Evolutionary conservation across 139 green algal genomes (phyloP).

Genomic region (Monoraphidium neglectum): DNA sequence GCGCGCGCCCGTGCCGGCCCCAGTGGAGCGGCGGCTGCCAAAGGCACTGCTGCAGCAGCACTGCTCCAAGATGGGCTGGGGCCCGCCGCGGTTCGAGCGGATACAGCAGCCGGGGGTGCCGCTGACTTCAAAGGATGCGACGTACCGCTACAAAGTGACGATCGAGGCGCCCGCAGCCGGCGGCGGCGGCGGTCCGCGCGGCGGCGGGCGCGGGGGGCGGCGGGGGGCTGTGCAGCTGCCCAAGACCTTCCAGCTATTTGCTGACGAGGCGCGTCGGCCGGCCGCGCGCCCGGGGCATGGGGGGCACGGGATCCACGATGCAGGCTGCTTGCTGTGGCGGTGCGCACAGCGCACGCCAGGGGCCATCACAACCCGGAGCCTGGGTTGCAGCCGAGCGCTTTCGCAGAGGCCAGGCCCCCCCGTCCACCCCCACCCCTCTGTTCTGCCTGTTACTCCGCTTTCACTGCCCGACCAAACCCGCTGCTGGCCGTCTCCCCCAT

Average conservation of each 20-base stretch:
- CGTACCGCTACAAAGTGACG: slow-evolving; percentile 23
- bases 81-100: slow-evolving; percentile 68
- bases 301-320: too few relatives aligned
- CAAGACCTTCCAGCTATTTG: slow-evolving; percentile 26
- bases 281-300: too few relatives aligned
- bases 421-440: too few relatives aligned
- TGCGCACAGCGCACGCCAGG: too few relatives aligned
- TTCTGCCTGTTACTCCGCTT: too few relatives aligned
- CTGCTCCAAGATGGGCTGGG: slow-evolving; percentile 70
- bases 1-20: not conserved
- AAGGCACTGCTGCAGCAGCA: slow-evolving; percentile 86
- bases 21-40: slow-evolving; percentile 39
- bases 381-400: too few relatives aligned
- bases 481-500: not conserved
- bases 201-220: not conserved
- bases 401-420: too few relatives aligned
- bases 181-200: not conserved
- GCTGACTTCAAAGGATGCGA: not conserved
- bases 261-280: slow-evolving; percentile 19
- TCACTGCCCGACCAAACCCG: not conserved
- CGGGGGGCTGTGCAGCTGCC: not conserved
- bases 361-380: too few relatives aligned
- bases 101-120: not conserved
- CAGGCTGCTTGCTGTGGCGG: too few relatives aligned
- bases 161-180: not conserved